phyloP scores from a whole-genome alignment of 2,329 filamentous ascomycete species.

The Blastomyces gilchristii region DNA sequence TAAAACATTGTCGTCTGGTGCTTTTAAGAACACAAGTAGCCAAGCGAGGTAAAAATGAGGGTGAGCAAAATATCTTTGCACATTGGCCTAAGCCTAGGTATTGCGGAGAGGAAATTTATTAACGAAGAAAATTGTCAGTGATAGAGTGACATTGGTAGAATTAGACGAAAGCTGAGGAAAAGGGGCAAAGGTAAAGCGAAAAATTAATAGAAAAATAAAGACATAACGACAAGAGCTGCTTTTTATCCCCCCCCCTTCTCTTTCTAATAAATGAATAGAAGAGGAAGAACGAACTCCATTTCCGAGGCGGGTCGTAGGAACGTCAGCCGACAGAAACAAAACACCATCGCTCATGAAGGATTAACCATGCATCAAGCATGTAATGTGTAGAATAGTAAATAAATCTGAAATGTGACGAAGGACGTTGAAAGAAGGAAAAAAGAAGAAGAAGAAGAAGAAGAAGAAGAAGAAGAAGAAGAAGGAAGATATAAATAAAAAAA shows the following conservation, averaged over 20 bases:
- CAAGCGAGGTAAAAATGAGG: neutral
- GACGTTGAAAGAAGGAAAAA: neutral
- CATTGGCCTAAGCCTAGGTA: neutral
- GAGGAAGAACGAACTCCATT: neutral
- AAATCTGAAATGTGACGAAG: neutral
- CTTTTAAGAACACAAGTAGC: neutral
- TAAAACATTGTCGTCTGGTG: neutral
- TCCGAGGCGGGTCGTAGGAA: neutral
- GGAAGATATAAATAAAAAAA: too few species aligned
- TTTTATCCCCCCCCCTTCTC: neutral
- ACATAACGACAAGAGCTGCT: too few species aligned
- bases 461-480: too few species aligned
- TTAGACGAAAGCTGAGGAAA: neutral
- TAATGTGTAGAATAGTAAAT: neutral
- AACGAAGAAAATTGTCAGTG: neutral
- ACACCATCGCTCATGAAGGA: neutral
- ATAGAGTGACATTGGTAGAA: neutral
- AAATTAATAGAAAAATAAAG: neutral
- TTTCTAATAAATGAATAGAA: neutral
- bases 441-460: neutral
- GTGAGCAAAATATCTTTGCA: neutral
- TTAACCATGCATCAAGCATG: neutral
- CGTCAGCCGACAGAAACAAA: neutral
- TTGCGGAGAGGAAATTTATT: neutral
- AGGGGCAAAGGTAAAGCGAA: neutral